Evolutionary conservation across 2,329 filamentous ascomycete genomes (phyloP), one percentile per base, ranked within the genome.

Genomic region (Cladosporium cucumerinum): DNA sequence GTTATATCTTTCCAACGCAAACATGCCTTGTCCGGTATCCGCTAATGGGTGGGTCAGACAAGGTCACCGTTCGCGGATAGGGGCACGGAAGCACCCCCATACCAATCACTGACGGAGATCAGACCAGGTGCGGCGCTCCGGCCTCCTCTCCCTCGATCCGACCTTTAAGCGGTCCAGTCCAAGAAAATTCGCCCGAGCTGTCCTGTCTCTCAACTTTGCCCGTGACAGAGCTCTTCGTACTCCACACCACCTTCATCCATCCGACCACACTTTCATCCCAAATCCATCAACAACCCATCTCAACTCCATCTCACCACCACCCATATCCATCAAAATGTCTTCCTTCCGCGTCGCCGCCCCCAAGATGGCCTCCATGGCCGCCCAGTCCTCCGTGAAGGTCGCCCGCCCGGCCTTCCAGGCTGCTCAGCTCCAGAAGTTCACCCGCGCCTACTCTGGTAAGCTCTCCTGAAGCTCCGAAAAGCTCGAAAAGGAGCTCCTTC

Each of bases 381-480:
- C 89, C 48, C 74, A 76, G 82, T 89, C 89, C 87, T 87, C 88
- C 80, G 82, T 85, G 82, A 91, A 90, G 87, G 88, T 87, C 81
- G 89, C 89, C 81, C 89, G 90, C 81, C 89, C 89, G 82, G 87
- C 87, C 80, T 72, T 75, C 70, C 72, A 75, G 72, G 69, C 71
- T 64, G 69, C 71, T 69, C 72, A 75, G 71, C 84, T 84, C 80
- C 85, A 89, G 83, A 90, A 75, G 71, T 72, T 75, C 72, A 68
- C 89, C 85, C 90, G 90, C 81, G 89, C 89, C 82, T 87, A 90
- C 83, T 84, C 87, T 78, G 87, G 88, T 91, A 87, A 84, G 86
- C 60, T 62, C 60, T 62, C 60, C 65, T 34, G 67, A 67, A 64
- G 64, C 58, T 65, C 64, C 30, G 39, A 43, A 60, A 51, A 66